Percentiles rank a stretch among this genome's conserved stretches.
Conservation (phyloP, 2,329 filamentous ascomycete genomes). For the Rasamsonia emersonii region DNA sequence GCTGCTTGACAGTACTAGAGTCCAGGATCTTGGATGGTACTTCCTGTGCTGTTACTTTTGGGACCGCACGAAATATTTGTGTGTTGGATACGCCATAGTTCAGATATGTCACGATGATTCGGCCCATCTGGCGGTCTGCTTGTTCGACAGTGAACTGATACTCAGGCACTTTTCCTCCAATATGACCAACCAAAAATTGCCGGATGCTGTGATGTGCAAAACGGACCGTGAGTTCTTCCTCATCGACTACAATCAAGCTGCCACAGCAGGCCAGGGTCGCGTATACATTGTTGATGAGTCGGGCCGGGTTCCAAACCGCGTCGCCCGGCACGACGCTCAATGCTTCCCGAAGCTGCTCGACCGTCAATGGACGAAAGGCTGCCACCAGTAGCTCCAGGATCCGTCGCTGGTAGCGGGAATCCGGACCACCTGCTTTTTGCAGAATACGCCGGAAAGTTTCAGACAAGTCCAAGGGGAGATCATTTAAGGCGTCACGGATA, state of each 20-base stretch:
- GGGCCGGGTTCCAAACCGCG: not conserved
- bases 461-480: conserved; percentile 4
- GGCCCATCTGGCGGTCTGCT: conserved; percentile 1
- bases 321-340: not conserved
- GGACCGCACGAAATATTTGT: too few relatives aligned
- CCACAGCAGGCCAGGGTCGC: conserved; percentile 3
- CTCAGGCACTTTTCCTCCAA: not conserved
- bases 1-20: too few relatives aligned
- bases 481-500: conserved; percentile 2
- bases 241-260: conserved; percentile 3
- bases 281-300: conserved; percentile 1
- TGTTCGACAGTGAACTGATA: conserved; percentile 1
- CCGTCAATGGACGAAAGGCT: not conserved
- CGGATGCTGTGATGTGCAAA: conserved; percentile 4
- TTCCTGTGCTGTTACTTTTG: too few relatives aligned
- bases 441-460: conserved; percentile 2
- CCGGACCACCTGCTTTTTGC: too few relatives aligned
- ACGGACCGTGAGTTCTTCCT: conserved; percentile 4
- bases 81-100: conserved; percentile 2
- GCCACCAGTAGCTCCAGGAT: too few relatives aligned
- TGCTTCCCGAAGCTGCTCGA: not conserved
- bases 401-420: too few relatives aligned
- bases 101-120: conserved; percentile 3
- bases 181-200: not conserved
- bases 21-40: too few relatives aligned